Conservation (phyloP, 306 rosid species). For the Castanospermum australe region DNA sequence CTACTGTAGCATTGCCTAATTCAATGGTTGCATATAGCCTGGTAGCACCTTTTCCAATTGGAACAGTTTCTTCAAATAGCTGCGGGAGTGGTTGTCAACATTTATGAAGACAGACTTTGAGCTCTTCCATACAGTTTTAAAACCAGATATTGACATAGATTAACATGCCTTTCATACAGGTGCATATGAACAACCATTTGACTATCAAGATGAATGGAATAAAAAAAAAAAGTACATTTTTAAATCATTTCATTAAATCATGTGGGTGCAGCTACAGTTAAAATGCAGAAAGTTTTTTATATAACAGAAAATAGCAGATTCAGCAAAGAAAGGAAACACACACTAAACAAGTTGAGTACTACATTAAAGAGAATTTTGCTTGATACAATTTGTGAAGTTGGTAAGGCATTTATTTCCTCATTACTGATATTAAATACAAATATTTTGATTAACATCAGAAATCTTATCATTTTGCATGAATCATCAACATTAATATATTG, state of each 20-base stretch:
- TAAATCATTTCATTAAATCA: neutral
- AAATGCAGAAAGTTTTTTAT: neutral
- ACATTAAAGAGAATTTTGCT: neutral
- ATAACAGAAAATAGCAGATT: neutral
- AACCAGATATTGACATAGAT: neutral
- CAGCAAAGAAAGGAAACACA: neutral
- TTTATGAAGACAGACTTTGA: neutral
- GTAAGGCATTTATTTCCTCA: neutral
- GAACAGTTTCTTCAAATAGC: constrained; percentile 3
- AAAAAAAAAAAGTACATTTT: neutral
- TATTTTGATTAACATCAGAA: neutral
- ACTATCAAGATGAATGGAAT: neutral
- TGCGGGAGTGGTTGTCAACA: constrained; percentile 19
- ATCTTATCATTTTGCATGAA: no score
- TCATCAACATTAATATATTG: no score
- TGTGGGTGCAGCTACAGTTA: neutral
- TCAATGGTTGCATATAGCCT: constrained; percentile 44
- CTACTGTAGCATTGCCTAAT: constrained; percentile 45
- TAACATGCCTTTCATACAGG: neutral
- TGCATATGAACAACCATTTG: neutral
- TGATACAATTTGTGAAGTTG: neutral
- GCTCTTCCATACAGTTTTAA: neutral
- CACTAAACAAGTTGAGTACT: neutral
- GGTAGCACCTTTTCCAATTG: constrained; percentile 12
- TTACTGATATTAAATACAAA: no score